phyloP scores from a whole-genome alignment of 164 flowering plant species.

The Stephania japonica region DNA sequence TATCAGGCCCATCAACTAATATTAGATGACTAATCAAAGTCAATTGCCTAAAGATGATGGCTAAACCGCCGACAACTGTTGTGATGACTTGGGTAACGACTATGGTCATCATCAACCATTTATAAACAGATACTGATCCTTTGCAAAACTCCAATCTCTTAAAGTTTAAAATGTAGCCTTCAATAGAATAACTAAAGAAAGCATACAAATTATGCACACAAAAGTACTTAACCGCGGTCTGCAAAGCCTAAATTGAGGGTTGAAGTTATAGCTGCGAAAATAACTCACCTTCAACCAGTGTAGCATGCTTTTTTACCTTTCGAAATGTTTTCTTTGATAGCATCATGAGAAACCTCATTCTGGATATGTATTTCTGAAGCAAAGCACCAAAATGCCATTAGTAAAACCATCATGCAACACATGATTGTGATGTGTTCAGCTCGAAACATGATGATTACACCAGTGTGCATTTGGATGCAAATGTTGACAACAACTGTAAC shows the following conservation, averaged over 20 bases:
- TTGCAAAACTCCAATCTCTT: not conserved
- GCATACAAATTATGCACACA: not conserved
- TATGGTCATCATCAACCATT: not conserved
- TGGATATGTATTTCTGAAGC: not conserved
- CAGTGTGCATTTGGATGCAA: slow-evolving; percentile 9
- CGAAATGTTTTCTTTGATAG: not conserved
- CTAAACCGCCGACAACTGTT: too few species aligned
- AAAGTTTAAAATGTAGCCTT: not conserved
- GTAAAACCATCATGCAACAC: slow-evolving; percentile 7
- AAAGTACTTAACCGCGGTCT: too few species aligned
- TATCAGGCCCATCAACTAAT: too few species aligned
- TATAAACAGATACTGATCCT: not conserved
- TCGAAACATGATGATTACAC: slow-evolving; percentile 6
- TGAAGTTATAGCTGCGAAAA: too few species aligned
- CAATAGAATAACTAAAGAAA: not conserved
- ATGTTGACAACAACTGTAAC: slow-evolving; percentile 8
- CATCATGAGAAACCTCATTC: not conserved
- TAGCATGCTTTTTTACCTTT: not conserved
- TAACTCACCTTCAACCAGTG: not conserved
- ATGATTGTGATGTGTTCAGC: slow-evolving; percentile 5
- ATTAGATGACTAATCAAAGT: too few species aligned
- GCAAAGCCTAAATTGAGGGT: too few species aligned
- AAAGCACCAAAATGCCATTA: slow-evolving; percentile 1
- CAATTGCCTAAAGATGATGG: too few species aligned
- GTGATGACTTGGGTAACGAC: too few species aligned